Percentiles rank a stretch among this genome's conserved stretches.
Conservation (phyloP, 2,329 filamentous ascomycete species). For the Ophiosphaerella korrae region DNA sequence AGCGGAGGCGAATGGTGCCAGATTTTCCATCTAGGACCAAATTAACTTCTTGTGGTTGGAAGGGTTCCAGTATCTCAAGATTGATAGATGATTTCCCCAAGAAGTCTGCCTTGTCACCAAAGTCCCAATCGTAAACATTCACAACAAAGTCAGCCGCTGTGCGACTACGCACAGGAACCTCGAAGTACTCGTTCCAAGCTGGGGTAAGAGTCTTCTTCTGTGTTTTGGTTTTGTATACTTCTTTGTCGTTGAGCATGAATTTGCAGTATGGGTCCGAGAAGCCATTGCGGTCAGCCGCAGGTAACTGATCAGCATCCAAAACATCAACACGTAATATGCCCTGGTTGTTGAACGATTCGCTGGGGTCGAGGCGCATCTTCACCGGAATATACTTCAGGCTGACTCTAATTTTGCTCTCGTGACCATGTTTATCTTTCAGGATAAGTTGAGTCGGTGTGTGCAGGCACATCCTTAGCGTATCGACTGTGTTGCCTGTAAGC, state of each 20-base stretch:
- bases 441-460: conserved; percentile 87
- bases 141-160: conserved; percentile 83
- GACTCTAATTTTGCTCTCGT: conserved; percentile 79
- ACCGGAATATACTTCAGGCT: conserved; percentile 94
- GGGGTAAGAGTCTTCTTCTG: conserved; percentile 97
- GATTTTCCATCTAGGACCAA: conserved; percentile 87
- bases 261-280: conserved; percentile 97
- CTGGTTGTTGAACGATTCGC: conserved; percentile 99
- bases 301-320: conserved; percentile 83
- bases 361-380: conserved; percentile 90
- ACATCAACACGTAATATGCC: conserved; percentile 93
- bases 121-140: conserved; percentile 93
- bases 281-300: conserved; percentile 91
- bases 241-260: conserved; percentile 86
- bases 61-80: conserved; percentile 81
- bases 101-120: conserved; percentile 91
- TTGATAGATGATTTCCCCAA: conserved; percentile 79
- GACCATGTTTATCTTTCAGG: conserved; percentile 78
- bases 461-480: conserved; percentile 85
- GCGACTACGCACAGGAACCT: conserved; percentile 78
- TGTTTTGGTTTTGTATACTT: conserved; percentile 92
- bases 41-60: conserved; percentile 75
- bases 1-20: conserved; percentile 77
- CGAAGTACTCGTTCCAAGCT: conserved; percentile 95
- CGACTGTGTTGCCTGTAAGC: conserved; percentile 81